These are phyloP conservation scores for Saturnispora zaruensis DNA, from an alignment of 805 yeast genomes.

Conservation along the genomic window DNA sequence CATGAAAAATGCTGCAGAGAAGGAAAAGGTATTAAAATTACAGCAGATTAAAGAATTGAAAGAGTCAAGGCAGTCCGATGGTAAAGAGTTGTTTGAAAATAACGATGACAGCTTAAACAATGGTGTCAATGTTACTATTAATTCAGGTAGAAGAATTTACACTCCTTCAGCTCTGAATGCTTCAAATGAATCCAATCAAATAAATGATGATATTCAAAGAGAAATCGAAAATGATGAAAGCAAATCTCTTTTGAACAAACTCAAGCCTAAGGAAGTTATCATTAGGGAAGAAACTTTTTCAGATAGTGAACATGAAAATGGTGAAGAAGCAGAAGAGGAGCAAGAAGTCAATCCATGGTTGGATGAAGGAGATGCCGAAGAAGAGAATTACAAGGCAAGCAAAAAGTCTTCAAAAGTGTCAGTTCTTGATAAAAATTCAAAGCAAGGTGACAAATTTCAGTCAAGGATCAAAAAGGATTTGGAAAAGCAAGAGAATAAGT, in stretches of 20 bases:
- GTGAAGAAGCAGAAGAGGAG: slow-evolving; percentile 8
- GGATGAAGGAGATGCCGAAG: slow-evolving; percentile 22
- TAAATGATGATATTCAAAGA: slow-evolving; percentile 30
- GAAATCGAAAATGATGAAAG: slow-evolving; percentile 46
- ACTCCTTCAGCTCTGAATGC: slow-evolving; percentile 51
- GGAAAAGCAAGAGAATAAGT: slow-evolving; percentile 22
- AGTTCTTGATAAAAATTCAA: slow-evolving; percentile 42
- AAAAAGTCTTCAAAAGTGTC: slow-evolving; percentile 38
- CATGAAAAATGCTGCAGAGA: slow-evolving; percentile 82
- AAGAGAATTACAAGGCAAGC: slow-evolving; percentile 10
- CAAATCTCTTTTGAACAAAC: slow-evolving; percentile 35
- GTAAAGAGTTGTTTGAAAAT: slow-evolving; percentile 30
- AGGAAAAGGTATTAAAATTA: slow-evolving; percentile 51
- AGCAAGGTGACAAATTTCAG: slow-evolving; percentile 39
- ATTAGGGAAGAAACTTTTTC: slow-evolving; percentile 1
- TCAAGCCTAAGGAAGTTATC: slow-evolving; percentile 19
- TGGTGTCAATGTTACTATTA: slow-evolving; percentile 43
- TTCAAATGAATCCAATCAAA: slow-evolving; percentile 29
- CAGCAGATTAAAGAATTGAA: slow-evolving; percentile 44
- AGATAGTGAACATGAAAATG: slow-evolving; percentile 5
- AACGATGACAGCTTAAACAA: slow-evolving; percentile 29
- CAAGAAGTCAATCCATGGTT: slow-evolving; percentile 47
- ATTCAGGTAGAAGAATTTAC: slow-evolving; percentile 75
- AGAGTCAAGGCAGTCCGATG: slow-evolving; percentile 36
- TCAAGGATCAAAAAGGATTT: slow-evolving; percentile 34